Percentiles rank a stretch among this genome's conserved stretches.
Evolutionary conservation across 2,329 filamentous ascomycete species (phyloP).

Genomic region (Trichoderma koningii): DNA sequence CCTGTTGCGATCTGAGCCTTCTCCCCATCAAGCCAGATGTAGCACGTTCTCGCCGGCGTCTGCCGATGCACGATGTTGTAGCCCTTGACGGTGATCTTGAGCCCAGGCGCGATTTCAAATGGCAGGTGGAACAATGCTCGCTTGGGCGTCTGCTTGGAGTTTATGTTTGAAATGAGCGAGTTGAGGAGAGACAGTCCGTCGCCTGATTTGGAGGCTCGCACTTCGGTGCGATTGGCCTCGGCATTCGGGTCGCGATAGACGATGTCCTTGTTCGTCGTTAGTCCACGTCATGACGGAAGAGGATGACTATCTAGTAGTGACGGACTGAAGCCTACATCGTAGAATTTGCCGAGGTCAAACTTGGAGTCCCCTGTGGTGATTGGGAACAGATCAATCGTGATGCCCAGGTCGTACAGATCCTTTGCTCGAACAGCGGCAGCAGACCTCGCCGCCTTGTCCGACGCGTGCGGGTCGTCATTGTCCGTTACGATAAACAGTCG

Average conservation of each 20-base stretch:
- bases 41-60: constrained; percentile 77
- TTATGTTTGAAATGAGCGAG: constrained; percentile 82
- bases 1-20: constrained; percentile 76
- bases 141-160: constrained; percentile 84
- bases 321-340: constrained; percentile 65
- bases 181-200: constrained; percentile 79
- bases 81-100: constrained; percentile 89
- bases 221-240: constrained; percentile 58
- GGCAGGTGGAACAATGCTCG: constrained; percentile 84
- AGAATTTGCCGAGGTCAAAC: constrained; percentile 86
- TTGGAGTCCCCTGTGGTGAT: constrained; percentile 69
- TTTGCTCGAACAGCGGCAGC: constrained; percentile 85
- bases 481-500: constrained; percentile 96
- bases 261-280: constrained; percentile 65
- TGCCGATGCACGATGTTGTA: constrained; percentile 89
- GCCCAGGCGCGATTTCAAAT: constrained; percentile 80
- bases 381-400: constrained; percentile 89
- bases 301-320: no score
- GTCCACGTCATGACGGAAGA: not conserved
- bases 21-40: constrained; percentile 86
- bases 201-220: constrained; percentile 66
- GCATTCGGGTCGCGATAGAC: constrained; percentile 78
- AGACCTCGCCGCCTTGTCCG: constrained; percentile 71
- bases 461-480: constrained; percentile 79
- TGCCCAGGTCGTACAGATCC: constrained; percentile 90